Conservation (phyloP, 192 early-diverging fungal genomes). For the Globomyces pollinis-pini region DNA sequence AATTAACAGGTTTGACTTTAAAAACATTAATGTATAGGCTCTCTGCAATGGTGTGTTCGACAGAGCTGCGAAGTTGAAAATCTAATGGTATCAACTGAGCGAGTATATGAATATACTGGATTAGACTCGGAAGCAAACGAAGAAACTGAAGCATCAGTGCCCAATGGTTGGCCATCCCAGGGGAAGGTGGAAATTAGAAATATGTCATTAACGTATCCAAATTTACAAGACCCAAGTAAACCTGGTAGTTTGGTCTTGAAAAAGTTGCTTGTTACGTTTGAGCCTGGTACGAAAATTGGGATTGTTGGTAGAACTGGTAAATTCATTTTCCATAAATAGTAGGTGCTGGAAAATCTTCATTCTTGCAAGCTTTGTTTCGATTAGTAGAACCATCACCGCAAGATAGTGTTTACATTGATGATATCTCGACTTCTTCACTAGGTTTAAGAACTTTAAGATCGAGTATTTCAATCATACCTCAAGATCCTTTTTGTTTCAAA, state of each 20-base stretch:
- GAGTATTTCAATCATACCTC: constrained; percentile 51
- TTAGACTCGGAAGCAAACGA: constrained; percentile 12
- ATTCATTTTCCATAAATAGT: too few relatives aligned
- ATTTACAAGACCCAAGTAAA: background rate
- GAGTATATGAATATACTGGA: constrained; percentile 26
- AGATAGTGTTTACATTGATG: constrained; percentile 46
- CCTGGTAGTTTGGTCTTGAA: constrained; percentile 32
- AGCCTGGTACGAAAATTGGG: constrained; percentile 59
- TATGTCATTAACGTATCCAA: constrained; percentile 42
- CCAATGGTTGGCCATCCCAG: constrained; percentile 15
- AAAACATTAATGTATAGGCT: too few relatives aligned
- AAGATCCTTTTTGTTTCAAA: constrained; percentile 55
- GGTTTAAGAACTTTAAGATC: constrained; percentile 51
- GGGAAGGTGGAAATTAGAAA: constrained; percentile 34
- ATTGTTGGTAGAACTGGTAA: constrained; percentile 82
- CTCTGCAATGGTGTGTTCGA: background rate
- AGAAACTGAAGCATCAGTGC: constrained; percentile 1
- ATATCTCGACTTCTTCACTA: constrained; percentile 51
- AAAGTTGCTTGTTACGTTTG: constrained; percentile 51
- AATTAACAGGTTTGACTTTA: too few relatives aligned
- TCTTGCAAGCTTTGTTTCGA: constrained; percentile 31
- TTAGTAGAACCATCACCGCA: constrained; percentile 16
- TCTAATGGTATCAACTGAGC: constrained; percentile 22
- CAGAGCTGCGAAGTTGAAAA: constrained; percentile 15
- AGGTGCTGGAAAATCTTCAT: constrained; percentile 61